phyloP scores from a whole-genome alignment of 768 basidiomycete species.

The Boletus patriciae region DNA sequence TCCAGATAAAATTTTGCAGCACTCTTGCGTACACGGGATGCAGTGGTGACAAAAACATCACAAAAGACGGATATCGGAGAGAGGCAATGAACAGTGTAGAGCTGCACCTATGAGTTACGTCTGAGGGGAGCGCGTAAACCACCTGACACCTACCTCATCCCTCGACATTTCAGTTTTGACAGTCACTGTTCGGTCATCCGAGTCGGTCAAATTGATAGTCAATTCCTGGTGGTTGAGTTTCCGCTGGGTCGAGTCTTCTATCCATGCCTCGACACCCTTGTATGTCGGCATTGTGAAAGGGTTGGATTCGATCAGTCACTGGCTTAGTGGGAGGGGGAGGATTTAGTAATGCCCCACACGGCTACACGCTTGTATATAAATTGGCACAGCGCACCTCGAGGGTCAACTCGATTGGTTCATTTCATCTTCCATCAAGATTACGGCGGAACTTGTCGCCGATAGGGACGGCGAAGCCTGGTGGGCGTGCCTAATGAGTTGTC shows the following conservation, averaged over 20 bases:
- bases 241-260: conserved; percentile 13
- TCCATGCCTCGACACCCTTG: conserved; percentile 19
- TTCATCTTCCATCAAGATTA: not conserved
- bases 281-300: conserved; percentile 14
- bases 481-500: not conserved
- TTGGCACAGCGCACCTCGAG: not conserved
- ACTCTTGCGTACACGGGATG: not conserved
- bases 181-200: conserved; percentile 8
- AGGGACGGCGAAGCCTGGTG: not conserved
- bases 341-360: not conserved
- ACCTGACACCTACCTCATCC: conserved; percentile 8
- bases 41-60: conserved; percentile 11
- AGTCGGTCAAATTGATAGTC: conserved; percentile 10
- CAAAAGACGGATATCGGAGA: conserved; percentile 17
- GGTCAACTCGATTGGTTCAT: not conserved
- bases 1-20: conserved; percentile 18
- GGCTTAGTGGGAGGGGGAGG: not conserved
- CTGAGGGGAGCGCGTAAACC: not conserved
- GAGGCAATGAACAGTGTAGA: conserved; percentile 18
- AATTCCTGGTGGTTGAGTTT: conserved; percentile 4
- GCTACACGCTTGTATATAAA: conserved; percentile 9
- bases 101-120: not conserved
- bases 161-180: conserved; percentile 10
- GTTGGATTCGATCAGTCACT: not conserved
- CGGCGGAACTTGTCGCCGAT: not conserved